These are phyloP conservation scores for Ophiostoma ips DNA, from an alignment of 2,329 filamentous ascomycete genomes.

Conservation along the genomic window DNA sequence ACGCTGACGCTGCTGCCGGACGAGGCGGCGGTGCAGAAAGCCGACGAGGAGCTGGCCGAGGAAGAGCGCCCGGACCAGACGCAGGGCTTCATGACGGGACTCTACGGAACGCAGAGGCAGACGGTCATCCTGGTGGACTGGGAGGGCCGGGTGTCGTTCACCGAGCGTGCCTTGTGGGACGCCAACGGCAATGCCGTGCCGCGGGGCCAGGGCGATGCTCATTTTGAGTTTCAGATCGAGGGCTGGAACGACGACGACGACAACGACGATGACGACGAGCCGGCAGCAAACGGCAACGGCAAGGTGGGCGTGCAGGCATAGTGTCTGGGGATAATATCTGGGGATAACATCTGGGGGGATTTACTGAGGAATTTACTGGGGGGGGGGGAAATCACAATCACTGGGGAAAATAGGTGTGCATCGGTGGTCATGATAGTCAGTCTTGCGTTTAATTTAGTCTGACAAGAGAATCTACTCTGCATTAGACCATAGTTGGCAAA, in stretches of 20 bases:
- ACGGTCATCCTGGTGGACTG: constrained; percentile 48
- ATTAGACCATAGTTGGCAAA: no score
- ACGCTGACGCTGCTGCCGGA: constrained; percentile 4
- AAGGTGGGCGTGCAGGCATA: no score
- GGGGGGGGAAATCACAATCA: no score
- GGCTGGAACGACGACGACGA: constrained; percentile 28
- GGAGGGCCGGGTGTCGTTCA: constrained; percentile 46
- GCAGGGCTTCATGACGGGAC: constrained; percentile 38
- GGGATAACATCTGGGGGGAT: no score
- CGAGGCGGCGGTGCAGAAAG: constrained; percentile 10
- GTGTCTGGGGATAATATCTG: no score
- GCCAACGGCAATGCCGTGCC: constrained; percentile 39
- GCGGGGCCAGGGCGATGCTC: constrained; percentile 40
- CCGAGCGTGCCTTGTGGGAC: constrained; percentile 47
- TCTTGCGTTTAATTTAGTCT: no score
- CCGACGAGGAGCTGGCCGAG: constrained; percentile 22
- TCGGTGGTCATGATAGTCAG: no score
- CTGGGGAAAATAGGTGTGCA: no score
- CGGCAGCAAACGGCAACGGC: not conserved
- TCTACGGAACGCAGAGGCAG: constrained; percentile 53
- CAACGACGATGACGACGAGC: not conserved
- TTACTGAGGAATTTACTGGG: no score
- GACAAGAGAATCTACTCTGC: no score
- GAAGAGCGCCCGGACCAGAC: constrained; percentile 23
- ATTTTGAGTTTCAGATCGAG: constrained; percentile 42